phyloP scores from a whole-genome alignment of 2,329 filamentous ascomycete genomes.

The Exophiala bonariae region DNA sequence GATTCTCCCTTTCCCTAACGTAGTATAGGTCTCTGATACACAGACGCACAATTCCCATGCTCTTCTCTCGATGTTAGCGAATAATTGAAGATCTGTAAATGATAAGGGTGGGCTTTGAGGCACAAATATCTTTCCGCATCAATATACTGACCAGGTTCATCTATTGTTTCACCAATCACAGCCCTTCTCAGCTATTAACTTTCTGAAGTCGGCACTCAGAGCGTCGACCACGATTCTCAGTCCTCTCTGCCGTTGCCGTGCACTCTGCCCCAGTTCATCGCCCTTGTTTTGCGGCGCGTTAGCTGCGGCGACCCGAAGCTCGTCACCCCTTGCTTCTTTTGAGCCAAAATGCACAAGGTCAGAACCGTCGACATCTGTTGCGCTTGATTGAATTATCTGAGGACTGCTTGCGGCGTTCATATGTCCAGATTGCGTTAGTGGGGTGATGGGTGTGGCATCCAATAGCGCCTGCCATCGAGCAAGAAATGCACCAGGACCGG shows the following conservation, averaged over 20 bases:
- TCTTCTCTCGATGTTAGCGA: too few relatives aligned
- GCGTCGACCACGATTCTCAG: constrained; percentile 44
- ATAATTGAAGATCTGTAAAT: too few relatives aligned
- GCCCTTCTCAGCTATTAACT: constrained; percentile 31
- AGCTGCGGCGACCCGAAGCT: constrained; percentile 23
- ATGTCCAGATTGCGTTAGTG: constrained; percentile 52
- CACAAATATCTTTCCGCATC: too few relatives aligned
- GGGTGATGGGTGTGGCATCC: constrained; percentile 69
- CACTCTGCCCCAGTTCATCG: constrained; percentile 5
- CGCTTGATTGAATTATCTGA: constrained; percentile 24
- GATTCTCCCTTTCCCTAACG: too few relatives aligned
- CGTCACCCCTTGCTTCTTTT: constrained; percentile 32
- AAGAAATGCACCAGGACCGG: constrained; percentile 71
- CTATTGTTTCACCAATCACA: constrained; percentile 27
- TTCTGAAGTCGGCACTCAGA: constrained; percentile 42
- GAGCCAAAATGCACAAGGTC: constrained; percentile 39
- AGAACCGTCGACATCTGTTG: constrained; percentile 35
- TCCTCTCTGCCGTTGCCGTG: constrained; percentile 27
- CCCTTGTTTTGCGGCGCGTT: constrained; percentile 1
- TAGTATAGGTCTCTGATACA: too few relatives aligned
- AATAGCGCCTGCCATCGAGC: constrained; percentile 71
- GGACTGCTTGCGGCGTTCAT: constrained; percentile 57
- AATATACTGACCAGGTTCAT: too few relatives aligned
- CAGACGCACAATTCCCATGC: too few relatives aligned
- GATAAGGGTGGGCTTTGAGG: too few relatives aligned